Conservation (phyloP, 805 yeast species). For the Saccharomycopsis sp. region DNA sequence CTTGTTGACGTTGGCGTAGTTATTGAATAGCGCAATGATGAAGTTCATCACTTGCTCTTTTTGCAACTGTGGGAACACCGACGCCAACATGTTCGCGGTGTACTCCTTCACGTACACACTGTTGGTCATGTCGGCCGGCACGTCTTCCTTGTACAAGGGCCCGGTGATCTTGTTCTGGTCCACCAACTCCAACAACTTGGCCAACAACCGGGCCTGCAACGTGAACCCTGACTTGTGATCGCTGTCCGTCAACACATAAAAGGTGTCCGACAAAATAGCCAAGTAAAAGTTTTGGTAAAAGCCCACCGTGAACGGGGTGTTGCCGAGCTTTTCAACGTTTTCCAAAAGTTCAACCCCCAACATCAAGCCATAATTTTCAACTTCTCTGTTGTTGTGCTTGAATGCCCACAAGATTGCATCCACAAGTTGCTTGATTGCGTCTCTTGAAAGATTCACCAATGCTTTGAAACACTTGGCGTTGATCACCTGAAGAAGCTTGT, state of each 20-base stretch:
- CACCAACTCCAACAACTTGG: slow-evolving; percentile 75
- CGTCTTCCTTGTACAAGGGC: slow-evolving; percentile 75
- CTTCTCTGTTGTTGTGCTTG: slow-evolving; percentile 95
- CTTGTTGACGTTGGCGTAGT: slow-evolving; percentile 62
- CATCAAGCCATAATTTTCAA: slow-evolving; percentile 83
- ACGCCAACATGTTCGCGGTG: slow-evolving; percentile 68
- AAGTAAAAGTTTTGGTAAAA: slow-evolving; percentile 85
- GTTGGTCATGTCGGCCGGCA: slow-evolving; percentile 79
- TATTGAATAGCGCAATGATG: slow-evolving; percentile 63
- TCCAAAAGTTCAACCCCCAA: slow-evolving; percentile 74
- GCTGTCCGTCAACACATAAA: slow-evolving; percentile 88
- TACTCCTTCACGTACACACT: slow-evolving; percentile 70
- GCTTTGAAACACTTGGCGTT: slow-evolving; percentile 81
- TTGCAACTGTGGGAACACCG: slow-evolving; percentile 90
- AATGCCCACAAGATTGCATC: slow-evolving; percentile 98
- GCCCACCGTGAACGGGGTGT: slow-evolving; percentile 64
- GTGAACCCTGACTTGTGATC: slow-evolving; percentile 97
- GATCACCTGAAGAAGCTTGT: slow-evolving; percentile 80
- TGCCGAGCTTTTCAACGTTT: slow-evolving; percentile 72
- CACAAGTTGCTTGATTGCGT: slow-evolving; percentile 81
- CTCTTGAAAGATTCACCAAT: slow-evolving; percentile 78
- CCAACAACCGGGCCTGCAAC: slow-evolving; percentile 74
- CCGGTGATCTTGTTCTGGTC: slow-evolving; percentile 64
- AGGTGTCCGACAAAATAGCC: slow-evolving; percentile 84
- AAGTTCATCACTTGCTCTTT: slow-evolving; percentile 75